Percentiles rank a stretch among this genome's conserved stretches.
phyloP scores from a whole-genome alignment of 352 stramenopile species.

The Phytopythium litorale region DNA sequence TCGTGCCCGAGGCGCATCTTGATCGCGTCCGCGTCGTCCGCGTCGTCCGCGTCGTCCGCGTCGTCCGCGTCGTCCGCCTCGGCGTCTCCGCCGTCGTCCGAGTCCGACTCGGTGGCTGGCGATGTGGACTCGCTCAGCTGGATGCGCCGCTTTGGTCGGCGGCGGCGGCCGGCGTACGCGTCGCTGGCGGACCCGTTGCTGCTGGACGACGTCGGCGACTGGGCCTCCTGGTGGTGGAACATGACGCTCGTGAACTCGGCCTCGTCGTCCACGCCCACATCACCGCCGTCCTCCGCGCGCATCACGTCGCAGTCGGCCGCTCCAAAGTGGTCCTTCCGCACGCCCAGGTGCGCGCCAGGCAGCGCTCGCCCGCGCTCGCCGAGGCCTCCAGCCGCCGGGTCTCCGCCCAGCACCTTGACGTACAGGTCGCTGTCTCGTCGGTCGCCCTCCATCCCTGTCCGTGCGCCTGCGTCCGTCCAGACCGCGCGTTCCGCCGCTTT shows the following conservation, averaged over 20 bases:
- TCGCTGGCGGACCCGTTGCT: conserved; percentile 45
- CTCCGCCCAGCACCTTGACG: conserved; percentile 27
- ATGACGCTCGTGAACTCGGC: conserved; percentile 26
- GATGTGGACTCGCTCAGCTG: conserved; percentile 18
- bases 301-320: conserved; percentile 1
- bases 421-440: conserved; percentile 30
- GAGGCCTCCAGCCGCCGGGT: not conserved
- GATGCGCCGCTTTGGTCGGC: conserved; percentile 1
- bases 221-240: conserved; percentile 25
- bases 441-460: not conserved
- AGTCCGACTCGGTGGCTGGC: conserved; percentile 27
- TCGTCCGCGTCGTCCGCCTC: conserved; percentile 6
- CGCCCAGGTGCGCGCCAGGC: not conserved
- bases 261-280: conserved; percentile 14
- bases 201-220: conserved; percentile 55
- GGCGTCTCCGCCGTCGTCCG: conserved; percentile 18
- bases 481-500: not conserved
- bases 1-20: not conserved
- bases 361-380: not conserved
- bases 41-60: conserved; percentile 13
- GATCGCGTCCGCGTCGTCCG: not conserved
- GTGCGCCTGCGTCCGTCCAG: too few relatives aligned
- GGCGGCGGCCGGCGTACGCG: conserved; percentile 10
- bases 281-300: not conserved
- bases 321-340: conserved; percentile 1